A percentile compares a stretch with the other conserved stretches of the same genome.
phyloP scores from a whole-genome alignment of 441 rosid genomes.

The Pelargonium citronellum region DNA sequence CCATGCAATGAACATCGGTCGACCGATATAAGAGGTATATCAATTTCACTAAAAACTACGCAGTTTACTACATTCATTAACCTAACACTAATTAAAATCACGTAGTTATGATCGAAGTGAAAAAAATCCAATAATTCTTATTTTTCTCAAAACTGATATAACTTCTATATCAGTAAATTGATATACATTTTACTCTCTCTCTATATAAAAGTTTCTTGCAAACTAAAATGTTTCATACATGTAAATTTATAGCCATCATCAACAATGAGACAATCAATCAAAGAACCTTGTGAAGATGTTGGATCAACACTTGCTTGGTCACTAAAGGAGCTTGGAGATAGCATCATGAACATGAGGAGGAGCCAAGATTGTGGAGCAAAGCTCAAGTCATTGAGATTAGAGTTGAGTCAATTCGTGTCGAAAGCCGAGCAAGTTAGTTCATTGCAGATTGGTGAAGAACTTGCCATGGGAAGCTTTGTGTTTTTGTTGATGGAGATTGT shows the following conservation, averaged over 20 bases:
- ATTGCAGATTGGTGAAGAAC: conserved; percentile 29
- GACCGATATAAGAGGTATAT: too few species aligned
- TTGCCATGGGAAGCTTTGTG: conserved; percentile 39
- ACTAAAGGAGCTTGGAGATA: conserved; percentile 48
- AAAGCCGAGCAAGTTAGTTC: conserved; percentile 10
- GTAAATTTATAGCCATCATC: conserved; percentile 21
- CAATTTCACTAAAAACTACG: too few species aligned
- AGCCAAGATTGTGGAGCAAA: conserved; percentile 33
- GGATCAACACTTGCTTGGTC: conserved; percentile 38
- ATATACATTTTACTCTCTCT: too few species aligned
- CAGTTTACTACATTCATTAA: too few species aligned
- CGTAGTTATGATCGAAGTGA: too few species aligned
- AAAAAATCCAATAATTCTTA: too few species aligned
- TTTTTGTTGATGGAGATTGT: conserved; percentile 36
- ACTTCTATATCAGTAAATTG: too few species aligned
- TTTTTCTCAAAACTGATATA: too few species aligned
- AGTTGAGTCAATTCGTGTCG: conserved; percentile 26
- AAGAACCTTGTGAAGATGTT: conserved; percentile 36
- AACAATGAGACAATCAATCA: conserved; percentile 24
- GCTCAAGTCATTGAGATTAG: conserved; percentile 39
- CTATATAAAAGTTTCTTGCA: too few species aligned
- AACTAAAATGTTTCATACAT: neutral
- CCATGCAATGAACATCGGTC: too few species aligned
- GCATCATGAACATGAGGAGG: conserved; percentile 42
- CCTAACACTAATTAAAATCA: too few species aligned